Percentiles rank a stretch among this genome's conserved stretches.
phyloP scores from a whole-genome alignment of 805 yeast species.

The Kazachstania martiniae region DNA sequence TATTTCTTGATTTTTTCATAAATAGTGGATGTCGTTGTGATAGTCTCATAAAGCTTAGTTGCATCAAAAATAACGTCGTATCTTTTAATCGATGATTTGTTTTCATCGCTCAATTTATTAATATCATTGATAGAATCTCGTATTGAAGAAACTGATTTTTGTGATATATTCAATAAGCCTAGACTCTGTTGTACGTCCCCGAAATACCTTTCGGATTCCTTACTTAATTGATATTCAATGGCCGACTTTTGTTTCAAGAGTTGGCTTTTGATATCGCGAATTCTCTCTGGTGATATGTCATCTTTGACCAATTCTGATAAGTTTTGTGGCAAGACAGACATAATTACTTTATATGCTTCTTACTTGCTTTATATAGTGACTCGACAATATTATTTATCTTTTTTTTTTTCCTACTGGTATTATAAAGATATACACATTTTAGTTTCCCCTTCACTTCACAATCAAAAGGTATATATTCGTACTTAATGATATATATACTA shows the following conservation, averaged over 20 bases:
- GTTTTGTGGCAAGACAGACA: too few relatives aligned
- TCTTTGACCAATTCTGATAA: slow-evolving; percentile 28
- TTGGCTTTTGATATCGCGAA: slow-evolving; percentile 42
- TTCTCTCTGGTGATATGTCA: slow-evolving; percentile 43
- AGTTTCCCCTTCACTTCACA: too few relatives aligned
- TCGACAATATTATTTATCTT: too few relatives aligned
- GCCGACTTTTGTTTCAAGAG: slow-evolving; percentile 59
- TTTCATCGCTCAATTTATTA: slow-evolving; percentile 40
- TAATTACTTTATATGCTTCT: too few relatives aligned
- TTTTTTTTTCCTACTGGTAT: too few relatives aligned
- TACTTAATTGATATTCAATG: slow-evolving; percentile 61
- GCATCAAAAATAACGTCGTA: slow-evolving; percentile 62
- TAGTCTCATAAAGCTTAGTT: slow-evolving; percentile 58
- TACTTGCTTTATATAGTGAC: too few relatives aligned
- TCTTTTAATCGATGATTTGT: slow-evolving; percentile 47
- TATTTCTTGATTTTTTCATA: slow-evolving; percentile 52
- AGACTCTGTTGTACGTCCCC: slow-evolving; percentile 41
- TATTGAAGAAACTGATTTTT: slow-evolving; percentile 39
- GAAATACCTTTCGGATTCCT: slow-evolving; percentile 57
- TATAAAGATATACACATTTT: too few relatives aligned
- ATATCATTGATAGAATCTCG: slow-evolving; percentile 37
- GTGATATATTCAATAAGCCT: slow-evolving; percentile 29
- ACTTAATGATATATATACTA: too few relatives aligned
- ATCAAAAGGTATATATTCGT: too few relatives aligned
- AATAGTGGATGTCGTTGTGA: slow-evolving; percentile 56